A percentile compares a stretch with the other conserved stretches of the same genome.
phyloP scores from a whole-genome alignment of 2,329 filamentous ascomycete genomes.

The Dothideomycetes sp. region DNA sequence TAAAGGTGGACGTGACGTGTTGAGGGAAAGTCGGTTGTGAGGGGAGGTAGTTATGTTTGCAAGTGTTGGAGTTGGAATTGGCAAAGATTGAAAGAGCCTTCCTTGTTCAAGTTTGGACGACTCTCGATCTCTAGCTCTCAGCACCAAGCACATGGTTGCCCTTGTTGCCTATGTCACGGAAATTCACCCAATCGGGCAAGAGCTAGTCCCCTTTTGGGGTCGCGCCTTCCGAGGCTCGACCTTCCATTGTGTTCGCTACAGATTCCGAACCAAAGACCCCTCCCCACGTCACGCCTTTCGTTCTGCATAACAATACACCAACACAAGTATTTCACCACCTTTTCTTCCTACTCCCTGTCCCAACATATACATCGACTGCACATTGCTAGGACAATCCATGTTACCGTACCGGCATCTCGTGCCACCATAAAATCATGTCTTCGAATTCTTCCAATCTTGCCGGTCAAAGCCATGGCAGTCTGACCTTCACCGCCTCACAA shows the following conservation, averaged over 20 bases:
- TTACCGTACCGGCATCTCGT: background rate
- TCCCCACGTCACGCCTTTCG: slow-evolving; percentile 7
- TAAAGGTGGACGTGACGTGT: background rate
- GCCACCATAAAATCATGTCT: slow-evolving; percentile 7
- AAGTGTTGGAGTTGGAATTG: background rate
- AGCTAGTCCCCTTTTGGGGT: background rate
- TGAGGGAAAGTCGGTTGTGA: background rate
- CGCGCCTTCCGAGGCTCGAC: slow-evolving; percentile 8
- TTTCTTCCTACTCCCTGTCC: background rate
- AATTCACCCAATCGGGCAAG: background rate
- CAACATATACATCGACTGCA: background rate
- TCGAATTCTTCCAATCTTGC: slow-evolving; percentile 1
- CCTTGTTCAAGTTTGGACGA: background rate
- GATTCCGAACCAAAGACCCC: too few relatives aligned
- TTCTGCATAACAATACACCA: background rate
- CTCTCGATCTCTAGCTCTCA: background rate
- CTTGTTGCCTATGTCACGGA: slow-evolving; percentile 1
- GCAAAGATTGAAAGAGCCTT: slow-evolving; percentile 3
- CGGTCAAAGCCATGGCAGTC: slow-evolving; percentile 21
- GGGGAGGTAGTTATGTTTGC: background rate
- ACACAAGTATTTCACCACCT: background rate
- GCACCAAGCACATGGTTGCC: background rate
- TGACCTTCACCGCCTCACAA: slow-evolving; percentile 24
- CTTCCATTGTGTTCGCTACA: slow-evolving; percentile 10
- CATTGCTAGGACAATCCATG: background rate